Evolutionary conservation across 2,329 filamentous ascomycete genomes (phyloP), one percentile per base, ranked within the genome.

Genomic region (Alternaria atra): DNA sequence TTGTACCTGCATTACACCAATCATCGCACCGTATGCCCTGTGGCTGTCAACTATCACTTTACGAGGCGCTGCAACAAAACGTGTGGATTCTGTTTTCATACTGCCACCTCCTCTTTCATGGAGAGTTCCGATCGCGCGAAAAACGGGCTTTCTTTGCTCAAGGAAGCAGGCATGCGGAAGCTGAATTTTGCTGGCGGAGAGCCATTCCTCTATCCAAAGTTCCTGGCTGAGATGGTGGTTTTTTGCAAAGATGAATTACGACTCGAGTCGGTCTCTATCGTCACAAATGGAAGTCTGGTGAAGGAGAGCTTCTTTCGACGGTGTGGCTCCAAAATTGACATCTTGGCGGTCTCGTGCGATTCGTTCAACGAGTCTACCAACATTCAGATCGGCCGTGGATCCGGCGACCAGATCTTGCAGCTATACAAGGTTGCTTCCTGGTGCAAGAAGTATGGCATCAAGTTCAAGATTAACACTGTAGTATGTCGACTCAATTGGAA

Each of bases 381-480:
- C 70, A 78, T 79, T 37, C 72, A 69, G 25, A 87, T 87, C 58
- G 84, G 86, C 4, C 79, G 85, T 7, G 77, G 48, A 6, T 55
- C 35, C 27, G 52, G 53, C 34, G 73, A 80, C n/a, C 81, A 86
- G 55, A 77, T 86, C 13, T 52, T 60, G 17, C 77, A 81, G 52
- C 75, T 87, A 1, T 81, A 80, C 52, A 66, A 73, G 12, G 80
- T 87, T 60, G 70, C 74, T 5, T 70, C 72, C 1, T 83, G 82
- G 80, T 87, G 85, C 70, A 66, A 69, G 4, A 58, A 81, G 57
- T 80, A 80, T 25, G 79, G 79, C 1, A 81, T 87, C 69, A 84
- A 81, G 72, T 86, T 87, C 77, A 87, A 87, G 76, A 69, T 87
- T 52, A 87, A 87, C 73, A 87, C 85, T 0, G 85, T 87, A 0